Base-by-base conservation (phyloP, 371 early-diverging fungal species). In the Mortierella sp. region DNA sequence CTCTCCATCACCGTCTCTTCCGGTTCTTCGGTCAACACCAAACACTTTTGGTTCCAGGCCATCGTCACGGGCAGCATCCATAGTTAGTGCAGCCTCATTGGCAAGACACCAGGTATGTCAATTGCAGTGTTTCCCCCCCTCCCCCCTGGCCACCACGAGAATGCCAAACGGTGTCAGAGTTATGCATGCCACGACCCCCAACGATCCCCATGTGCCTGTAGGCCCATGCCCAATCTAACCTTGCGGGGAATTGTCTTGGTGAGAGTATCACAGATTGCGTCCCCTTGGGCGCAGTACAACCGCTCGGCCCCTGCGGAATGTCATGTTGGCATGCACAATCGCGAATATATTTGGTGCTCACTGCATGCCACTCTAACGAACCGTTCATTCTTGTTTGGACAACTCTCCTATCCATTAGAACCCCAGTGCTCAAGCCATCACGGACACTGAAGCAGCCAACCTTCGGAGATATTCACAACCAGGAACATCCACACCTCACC, bases 1-100 rank as follows among this genome's bases (percentile, higher is more conserved):
- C 1, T 60, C 71, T 0, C 57, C 71, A 16, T 56, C 71, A n/a
- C 62, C 66, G 21, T 65, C 73, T 16, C 37, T 67, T 0, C 51
- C 72, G 0, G 2, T 49, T 24, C 6, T 51, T 19, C 57, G 49
- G 6, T 62, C 69, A 3, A 19, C 47, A 7, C 56, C 49, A n/a
- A 39, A 46, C 22, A 57, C 41, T 7, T 22, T 34, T 7, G 7
- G 34, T 17, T 52, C 60, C 6, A 56, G 56, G 5, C 43, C 59
- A 4, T 44, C 64, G 0, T 60, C 60, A 0, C 34, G 54, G 34
- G 49, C 25, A 13, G 22, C 57, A 40, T n/a, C 40, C 13, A 0
- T 44, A 5, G 17, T 34, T 27, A 28, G 31, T 46, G 17, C 28
- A 34, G 34, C 34, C 7, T 1, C 24, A 41, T 13, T n/a, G n/a